Conservation (phyloP, 78 protist genomes). For the Pigoraptor vietnamica region DNA sequence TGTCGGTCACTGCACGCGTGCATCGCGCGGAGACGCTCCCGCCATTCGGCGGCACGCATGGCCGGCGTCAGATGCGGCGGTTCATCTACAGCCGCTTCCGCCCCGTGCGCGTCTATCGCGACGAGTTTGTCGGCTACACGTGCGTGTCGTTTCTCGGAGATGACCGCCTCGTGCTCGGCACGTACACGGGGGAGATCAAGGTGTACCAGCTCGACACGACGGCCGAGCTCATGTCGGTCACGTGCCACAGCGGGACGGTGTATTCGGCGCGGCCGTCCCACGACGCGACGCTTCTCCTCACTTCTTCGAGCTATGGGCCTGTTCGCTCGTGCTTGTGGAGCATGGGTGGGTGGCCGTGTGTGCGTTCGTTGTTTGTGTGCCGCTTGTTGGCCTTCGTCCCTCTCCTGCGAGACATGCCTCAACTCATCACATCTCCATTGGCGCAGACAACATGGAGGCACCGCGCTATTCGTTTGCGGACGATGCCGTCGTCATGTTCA, state of each 20-base stretch:
- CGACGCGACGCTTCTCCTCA: not conserved
- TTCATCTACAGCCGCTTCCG: constrained; percentile 8
- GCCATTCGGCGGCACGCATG: constrained; percentile 1
- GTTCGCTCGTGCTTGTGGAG: not conserved
- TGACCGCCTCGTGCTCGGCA: not conserved
- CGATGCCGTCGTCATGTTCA: not conserved
- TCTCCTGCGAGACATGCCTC: not conserved
- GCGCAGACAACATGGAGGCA: not conserved
- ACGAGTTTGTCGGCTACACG: not conserved
- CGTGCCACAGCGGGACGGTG: not conserved
- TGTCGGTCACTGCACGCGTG: not conserved
- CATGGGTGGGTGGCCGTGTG: not conserved
- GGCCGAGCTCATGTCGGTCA: not conserved
- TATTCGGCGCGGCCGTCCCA: not conserved
- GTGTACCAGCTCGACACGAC: not conserved
- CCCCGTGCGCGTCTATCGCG: not conserved
- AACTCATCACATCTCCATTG: no score
- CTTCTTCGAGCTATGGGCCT: not conserved
- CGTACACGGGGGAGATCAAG: not conserved
- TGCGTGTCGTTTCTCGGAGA: not conserved
- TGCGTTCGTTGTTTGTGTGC: not conserved
- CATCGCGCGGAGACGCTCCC: not conserved
- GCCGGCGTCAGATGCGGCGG: not conserved
- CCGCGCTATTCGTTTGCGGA: not conserved
- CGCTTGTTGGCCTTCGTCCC: no score